Conservation (phyloP, 805 yeast genomes). For the Maudiozyma saulgeensis region DNA sequence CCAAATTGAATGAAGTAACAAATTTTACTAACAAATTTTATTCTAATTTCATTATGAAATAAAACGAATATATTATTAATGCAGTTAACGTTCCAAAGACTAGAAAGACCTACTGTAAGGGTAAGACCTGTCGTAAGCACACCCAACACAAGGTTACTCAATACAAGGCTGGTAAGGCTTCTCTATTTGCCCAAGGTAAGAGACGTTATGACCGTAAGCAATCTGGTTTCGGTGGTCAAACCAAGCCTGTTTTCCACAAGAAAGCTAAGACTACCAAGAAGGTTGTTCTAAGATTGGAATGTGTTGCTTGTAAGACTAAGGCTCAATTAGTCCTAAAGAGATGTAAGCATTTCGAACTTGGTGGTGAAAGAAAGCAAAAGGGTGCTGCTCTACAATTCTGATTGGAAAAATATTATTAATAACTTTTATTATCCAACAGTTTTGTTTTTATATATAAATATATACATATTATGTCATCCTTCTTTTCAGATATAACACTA, state of each 20-base stretch:
- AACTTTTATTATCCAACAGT: no score
- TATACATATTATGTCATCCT: background rate
- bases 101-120: conserved; percentile 99
- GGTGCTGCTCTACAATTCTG: conserved; percentile 99
- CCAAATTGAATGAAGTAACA: background rate
- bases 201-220: conserved; percentile 99
- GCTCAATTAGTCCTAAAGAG: conserved; percentile 96
- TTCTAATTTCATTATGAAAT: background rate
- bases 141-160: conserved; percentile 99
- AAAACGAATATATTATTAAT: conserved; percentile 1
- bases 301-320: conserved; percentile 98
- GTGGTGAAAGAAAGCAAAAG: conserved; percentile 99
- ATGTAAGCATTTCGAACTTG: conserved; percentile 99
- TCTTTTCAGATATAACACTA: background rate
- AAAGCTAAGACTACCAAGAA: conserved; percentile 99
- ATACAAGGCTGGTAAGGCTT: conserved; percentile 99
- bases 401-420: conserved; percentile 16
- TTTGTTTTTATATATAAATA: background rate
- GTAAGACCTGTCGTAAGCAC: conserved; percentile 98
- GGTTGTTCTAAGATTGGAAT: conserved; percentile 98
- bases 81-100: conserved; percentile 99
- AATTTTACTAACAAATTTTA: conserved; percentile 1
- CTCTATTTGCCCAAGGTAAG: conserved; percentile 99
- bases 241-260: conserved; percentile 99
- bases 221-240: conserved; percentile 99